Conservation (phyloP, 352 stramenopile genomes). For the Globisporangium paddicum region DNA sequence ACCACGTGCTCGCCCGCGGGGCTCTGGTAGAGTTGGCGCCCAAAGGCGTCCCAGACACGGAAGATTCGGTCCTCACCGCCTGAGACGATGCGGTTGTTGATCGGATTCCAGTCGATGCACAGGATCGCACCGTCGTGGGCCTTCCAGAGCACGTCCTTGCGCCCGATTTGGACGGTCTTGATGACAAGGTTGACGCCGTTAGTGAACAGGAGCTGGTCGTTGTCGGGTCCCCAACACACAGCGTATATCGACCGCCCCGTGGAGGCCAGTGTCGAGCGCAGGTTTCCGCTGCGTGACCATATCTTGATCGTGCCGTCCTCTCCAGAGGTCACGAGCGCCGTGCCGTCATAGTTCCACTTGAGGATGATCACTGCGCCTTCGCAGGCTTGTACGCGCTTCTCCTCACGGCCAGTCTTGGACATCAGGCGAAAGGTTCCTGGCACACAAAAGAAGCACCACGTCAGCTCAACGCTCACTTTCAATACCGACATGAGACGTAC, state of each 20-base stretch:
- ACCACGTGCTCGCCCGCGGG: constrained; percentile 82
- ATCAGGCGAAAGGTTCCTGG: constrained; percentile 85
- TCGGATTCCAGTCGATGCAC: constrained; percentile 92
- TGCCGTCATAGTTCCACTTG: constrained; percentile 92
- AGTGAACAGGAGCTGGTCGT: constrained; percentile 88
- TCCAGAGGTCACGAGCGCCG: constrained; percentile 84
- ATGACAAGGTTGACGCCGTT: constrained; percentile 88
- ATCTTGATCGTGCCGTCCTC: constrained; percentile 94
- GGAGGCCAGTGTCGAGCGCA: constrained; percentile 84
- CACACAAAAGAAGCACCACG: neutral
- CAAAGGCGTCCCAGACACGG: constrained; percentile 91
- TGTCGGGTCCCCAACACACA: constrained; percentile 89
- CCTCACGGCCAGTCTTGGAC: constrained; percentile 85
- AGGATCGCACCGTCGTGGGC: constrained; percentile 89
- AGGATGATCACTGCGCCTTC: constrained; percentile 88
- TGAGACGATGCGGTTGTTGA: constrained; percentile 89
- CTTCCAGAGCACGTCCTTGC: constrained; percentile 88
- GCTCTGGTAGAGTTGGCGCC: constrained; percentile 88
- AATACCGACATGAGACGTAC: constrained; percentile 6
- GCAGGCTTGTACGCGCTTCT: constrained; percentile 88
- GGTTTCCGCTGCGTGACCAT: constrained; percentile 84
- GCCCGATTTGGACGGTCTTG: constrained; percentile 88
- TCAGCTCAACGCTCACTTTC: neutral
- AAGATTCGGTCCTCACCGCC: constrained; percentile 93
- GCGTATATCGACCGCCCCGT: constrained; percentile 82